Conservation (phyloP, 2,329 filamentous ascomycete species). For the Aureobasidium sp. region DNA sequence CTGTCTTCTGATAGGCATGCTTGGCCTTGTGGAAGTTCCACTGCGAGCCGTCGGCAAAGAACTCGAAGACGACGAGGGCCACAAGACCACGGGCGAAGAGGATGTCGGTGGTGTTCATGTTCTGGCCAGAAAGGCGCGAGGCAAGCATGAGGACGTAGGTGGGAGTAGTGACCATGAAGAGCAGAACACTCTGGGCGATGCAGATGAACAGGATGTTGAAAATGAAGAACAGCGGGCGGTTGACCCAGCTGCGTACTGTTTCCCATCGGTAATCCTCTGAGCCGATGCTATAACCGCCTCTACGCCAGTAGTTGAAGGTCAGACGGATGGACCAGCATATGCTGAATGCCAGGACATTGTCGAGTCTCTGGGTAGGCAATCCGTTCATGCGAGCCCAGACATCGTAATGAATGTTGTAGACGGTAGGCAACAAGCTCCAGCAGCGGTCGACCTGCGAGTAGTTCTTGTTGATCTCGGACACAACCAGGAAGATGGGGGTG, state of each 20-base stretch:
- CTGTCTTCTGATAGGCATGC: slow-evolving; percentile 63
- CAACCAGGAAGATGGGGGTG: slow-evolving; percentile 63
- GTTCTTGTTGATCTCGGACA: slow-evolving; percentile 82
- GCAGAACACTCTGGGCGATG: slow-evolving; percentile 63
- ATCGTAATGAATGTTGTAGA: slow-evolving; percentile 80
- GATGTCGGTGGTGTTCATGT: slow-evolving; percentile 48
- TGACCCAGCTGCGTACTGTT: slow-evolving; percentile 61
- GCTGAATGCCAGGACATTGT: slow-evolving; percentile 64
- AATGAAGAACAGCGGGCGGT: slow-evolving; percentile 63
- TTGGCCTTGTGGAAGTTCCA: slow-evolving; percentile 88
- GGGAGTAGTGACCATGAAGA: slow-evolving; percentile 71
- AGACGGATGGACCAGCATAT: slow-evolving; percentile 66
- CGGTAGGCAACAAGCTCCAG: slow-evolving; percentile 82
- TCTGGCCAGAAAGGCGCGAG: slow-evolving; percentile 52
- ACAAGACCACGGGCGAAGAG: slow-evolving; percentile 51
- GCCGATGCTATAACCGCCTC: slow-evolving; percentile 80
- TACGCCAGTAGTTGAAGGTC: slow-evolving; percentile 96
- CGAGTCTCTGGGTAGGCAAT: slow-evolving; percentile 61
- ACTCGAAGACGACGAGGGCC: slow-evolving; percentile 58
- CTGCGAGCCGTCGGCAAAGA: slow-evolving; percentile 84
- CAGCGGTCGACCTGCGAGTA: slow-evolving; percentile 93
- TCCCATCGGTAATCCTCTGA: slow-evolving; percentile 95
- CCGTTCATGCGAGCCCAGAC: slow-evolving; percentile 74
- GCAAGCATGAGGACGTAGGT: slow-evolving; percentile 74
- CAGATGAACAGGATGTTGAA: slow-evolving; percentile 91